phyloP scores from a whole-genome alignment of 768 basidiomycete genomes.

The Tricholoma hemisulphureum region DNA sequence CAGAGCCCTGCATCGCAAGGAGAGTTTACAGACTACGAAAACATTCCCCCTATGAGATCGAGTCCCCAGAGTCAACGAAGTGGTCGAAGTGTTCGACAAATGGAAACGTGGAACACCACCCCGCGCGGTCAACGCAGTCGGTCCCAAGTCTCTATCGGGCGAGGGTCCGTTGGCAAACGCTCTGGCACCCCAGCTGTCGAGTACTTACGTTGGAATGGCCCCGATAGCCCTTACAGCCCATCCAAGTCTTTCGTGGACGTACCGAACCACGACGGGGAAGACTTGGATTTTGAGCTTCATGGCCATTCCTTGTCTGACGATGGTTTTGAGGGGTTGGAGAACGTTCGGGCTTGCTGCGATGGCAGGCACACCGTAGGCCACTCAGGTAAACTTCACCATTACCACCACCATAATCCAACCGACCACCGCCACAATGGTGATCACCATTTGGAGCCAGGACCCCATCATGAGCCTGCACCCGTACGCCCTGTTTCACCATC shows the following conservation, averaged over 20 bases:
- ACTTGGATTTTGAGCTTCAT: constrained; percentile 82
- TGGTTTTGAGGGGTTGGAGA: constrained; percentile 90
- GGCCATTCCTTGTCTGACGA: constrained; percentile 70
- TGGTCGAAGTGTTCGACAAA: constrained; percentile 54
- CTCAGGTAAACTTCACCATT: constrained; percentile 52
- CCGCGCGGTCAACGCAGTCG: constrained; percentile 76
- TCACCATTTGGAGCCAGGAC: constrained; percentile 46
- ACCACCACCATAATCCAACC: constrained; percentile 38
- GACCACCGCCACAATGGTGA: constrained; percentile 40
- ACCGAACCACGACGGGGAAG: constrained; percentile 49
- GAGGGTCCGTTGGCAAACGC: constrained; percentile 76
- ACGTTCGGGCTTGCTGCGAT: constrained; percentile 90
- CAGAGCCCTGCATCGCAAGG: constrained; percentile 50
- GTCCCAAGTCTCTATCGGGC: constrained; percentile 68
- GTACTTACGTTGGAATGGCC: constrained; percentile 77
- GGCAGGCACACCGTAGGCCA: constrained; percentile 83
- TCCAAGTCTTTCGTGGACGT: constrained; percentile 65
- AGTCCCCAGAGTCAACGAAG: constrained; percentile 79
- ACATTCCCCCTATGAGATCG: constrained; percentile 43
- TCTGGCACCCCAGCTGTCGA: constrained; percentile 90
- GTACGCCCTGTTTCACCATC: constrained; percentile 68
- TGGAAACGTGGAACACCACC: constrained; percentile 71
- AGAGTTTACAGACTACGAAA: constrained; percentile 53
- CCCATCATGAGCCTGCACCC: constrained; percentile 42
- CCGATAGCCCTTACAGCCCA: constrained; percentile 77